Conservation (phyloP, 495 filamentous ascomycete species). For the Daldinia caldariorum region DNA sequence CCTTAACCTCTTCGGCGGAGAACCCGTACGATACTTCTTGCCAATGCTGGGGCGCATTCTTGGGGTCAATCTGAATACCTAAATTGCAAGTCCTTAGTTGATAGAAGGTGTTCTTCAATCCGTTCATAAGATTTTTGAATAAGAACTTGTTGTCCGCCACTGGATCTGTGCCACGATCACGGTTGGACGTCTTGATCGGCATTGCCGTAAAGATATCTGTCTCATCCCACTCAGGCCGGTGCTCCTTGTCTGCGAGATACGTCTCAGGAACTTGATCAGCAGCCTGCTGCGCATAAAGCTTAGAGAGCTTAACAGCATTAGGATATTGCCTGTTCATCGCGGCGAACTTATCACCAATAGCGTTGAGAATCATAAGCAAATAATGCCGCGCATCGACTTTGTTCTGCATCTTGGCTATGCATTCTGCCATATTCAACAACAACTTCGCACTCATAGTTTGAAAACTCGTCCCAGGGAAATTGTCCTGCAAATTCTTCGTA, state of each 20-base stretch:
- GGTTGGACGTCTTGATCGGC: constrained; percentile 93
- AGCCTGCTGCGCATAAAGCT: constrained; percentile 70
- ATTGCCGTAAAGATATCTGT: constrained; percentile 97
- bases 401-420: constrained; percentile 88
- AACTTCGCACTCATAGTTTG: constrained; percentile 99
- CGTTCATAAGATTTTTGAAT: constrained; percentile 98
- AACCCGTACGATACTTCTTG: constrained; percentile 95
- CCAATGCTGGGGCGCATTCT: constrained; percentile 88
- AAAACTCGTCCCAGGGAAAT: constrained; percentile 96
- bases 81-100: constrained; percentile 89
- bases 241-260: constrained; percentile 81
- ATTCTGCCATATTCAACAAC: constrained; percentile 95
- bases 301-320: constrained; percentile 92
- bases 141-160: constrained; percentile 98
- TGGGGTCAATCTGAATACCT: constrained; percentile 72
- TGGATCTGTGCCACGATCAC: constrained; percentile 89
- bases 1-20: constrained; percentile 94
- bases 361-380: constrained; percentile 95
- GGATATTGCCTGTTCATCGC: constrained; percentile 96
- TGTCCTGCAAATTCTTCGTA: constrained; percentile 94
- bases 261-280: constrained; percentile 78
- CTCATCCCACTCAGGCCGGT: constrained; percentile 92
- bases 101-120: constrained; percentile 95
- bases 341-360: constrained; percentile 97
- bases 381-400: constrained; percentile 95